Conservation (phyloP, 192 early-diverging fungal species). For the Rhizophlyctis rosea region DNA sequence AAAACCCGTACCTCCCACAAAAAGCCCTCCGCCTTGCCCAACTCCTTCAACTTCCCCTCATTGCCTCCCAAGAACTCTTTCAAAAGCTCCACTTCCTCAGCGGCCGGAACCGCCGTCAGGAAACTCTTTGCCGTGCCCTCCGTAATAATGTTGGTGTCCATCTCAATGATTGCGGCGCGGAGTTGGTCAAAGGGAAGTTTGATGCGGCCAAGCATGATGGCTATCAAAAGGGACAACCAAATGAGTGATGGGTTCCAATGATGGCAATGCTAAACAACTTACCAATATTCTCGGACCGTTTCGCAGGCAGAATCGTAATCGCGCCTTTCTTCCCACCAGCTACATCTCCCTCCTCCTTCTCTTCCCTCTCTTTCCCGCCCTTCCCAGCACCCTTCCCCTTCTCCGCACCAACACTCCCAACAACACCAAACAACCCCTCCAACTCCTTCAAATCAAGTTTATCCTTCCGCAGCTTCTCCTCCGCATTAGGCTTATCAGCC, state of each 20-base stretch:
- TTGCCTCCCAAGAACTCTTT: constrained; percentile 28
- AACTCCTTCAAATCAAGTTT: constrained; percentile 33
- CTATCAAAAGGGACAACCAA: background rate
- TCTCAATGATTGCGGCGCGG: constrained; percentile 17
- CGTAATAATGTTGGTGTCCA: constrained; percentile 11
- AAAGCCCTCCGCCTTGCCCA: constrained; percentile 30
- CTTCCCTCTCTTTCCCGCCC: background rate
- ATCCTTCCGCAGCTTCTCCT: constrained; percentile 25
- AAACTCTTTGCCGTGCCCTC: constrained; percentile 23
- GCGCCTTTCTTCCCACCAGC: constrained; percentile 5
- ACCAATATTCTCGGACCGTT: constrained; percentile 36
- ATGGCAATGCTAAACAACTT: constrained; percentile 2
- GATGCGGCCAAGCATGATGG: constrained; percentile 32
- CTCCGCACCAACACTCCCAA: too few relatives aligned
- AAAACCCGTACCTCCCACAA: constrained; percentile 26
- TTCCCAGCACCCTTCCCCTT: too few relatives aligned
- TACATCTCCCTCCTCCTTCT: background rate
- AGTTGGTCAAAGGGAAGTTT: constrained; percentile 21
- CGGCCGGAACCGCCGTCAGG: constrained; percentile 7
- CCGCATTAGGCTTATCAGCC: constrained; percentile 28
- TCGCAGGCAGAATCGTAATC: constrained; percentile 28
- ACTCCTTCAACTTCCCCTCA: constrained; percentile 23
- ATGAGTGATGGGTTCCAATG: background rate
- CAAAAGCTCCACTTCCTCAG: constrained; percentile 23
- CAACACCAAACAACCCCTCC: constrained; percentile 26